Conservation (phyloP, 306 rosid species). For the Cucurbita pepo region DNA sequence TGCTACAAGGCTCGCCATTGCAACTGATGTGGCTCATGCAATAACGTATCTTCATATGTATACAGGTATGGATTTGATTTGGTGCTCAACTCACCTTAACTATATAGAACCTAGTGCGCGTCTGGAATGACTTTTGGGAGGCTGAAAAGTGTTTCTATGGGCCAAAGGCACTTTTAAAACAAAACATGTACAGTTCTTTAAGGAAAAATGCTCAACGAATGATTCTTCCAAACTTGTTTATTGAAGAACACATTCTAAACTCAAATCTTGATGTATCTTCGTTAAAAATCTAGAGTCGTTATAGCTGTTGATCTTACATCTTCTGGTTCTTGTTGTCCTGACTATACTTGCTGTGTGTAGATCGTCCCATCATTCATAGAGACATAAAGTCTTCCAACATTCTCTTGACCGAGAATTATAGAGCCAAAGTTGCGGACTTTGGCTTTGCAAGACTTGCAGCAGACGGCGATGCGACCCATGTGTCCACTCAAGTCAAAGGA, state of each 20-base stretch:
- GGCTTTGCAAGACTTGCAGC: slow-evolving; percentile 90
- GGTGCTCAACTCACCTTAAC: slow-evolving; percentile 2
- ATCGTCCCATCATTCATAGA: slow-evolving; percentile 90
- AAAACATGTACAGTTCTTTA: neutral
- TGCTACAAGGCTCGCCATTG: slow-evolving; percentile 65
- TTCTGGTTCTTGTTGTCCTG: neutral
- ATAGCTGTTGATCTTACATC: neutral
- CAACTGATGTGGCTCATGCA: slow-evolving; percentile 93
- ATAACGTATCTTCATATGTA: slow-evolving; percentile 94
- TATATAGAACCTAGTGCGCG: neutral
- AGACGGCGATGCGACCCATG: slow-evolving; percentile 76
- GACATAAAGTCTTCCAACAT: slow-evolving; percentile 95
- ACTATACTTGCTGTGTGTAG: slow-evolving; percentile 21
- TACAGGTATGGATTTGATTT: slow-evolving; percentile 32
- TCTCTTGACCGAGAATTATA: slow-evolving; percentile 56
- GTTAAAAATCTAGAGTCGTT: neutral
- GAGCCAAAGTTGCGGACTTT: slow-evolving; percentile 96
- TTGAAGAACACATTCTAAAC: neutral
- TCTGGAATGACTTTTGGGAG: neutral
- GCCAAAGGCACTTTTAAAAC: neutral
- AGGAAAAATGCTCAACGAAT: no score
- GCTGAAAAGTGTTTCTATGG: neutral
- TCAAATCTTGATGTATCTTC: neutral
- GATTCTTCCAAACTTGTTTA: neutral
- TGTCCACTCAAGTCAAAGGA: slow-evolving; percentile 92